Evolutionary conservation across 768 basidiomycete genomes (phyloP), one percentile per base, ranked within the genome.

Genomic region (Serendipita sp.): DNA sequence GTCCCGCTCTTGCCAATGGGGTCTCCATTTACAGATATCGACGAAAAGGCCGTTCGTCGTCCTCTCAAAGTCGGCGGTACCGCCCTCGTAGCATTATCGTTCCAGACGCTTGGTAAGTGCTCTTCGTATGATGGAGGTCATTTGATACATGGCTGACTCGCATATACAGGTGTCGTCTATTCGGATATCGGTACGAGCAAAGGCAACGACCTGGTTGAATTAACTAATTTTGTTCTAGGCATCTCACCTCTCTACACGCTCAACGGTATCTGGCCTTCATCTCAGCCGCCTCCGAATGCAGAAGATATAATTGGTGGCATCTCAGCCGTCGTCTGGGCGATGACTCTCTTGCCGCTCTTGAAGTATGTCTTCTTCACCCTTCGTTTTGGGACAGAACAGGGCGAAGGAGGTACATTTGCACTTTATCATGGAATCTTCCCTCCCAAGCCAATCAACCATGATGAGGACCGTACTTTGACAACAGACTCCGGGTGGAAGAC

Each of bases 361-460:
- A 86, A 85, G 83, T 86, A 86, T 69, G 77, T 79, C 27, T 66
- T 78, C 46, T 76, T 85, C 52, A 77, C 78, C 5, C 71, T 82
- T 53, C 71, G 68, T 4, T 81, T 80, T 65, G 78, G 76, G 6
- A 84, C 81, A 0, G 45, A 68, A 2, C 80, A 83, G 75, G 84
- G 85, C 18, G 86, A 88, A 71, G 85, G 86, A 8, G 85, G 85
- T 8, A 78, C 81, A 2, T 87, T 86, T 67, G 84, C 85, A 0
- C 71, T 86, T 23, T 23, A 23, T 23, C 23, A 23, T 23, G 23
- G 23, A 23, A 23, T 23, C 23, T 23, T 23, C 23, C 23, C 23
- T 23, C 23, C 23, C 23, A 23, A 23, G 23, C 23, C 76, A 3
- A 70, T 75, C 43, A 76, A 79, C 64, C 70, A 73, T 36, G 80